Base-by-base conservation (phyloP, 2,329 filamentous ascomycete genomes). In the Tetracladium maxilliforme region DNA sequence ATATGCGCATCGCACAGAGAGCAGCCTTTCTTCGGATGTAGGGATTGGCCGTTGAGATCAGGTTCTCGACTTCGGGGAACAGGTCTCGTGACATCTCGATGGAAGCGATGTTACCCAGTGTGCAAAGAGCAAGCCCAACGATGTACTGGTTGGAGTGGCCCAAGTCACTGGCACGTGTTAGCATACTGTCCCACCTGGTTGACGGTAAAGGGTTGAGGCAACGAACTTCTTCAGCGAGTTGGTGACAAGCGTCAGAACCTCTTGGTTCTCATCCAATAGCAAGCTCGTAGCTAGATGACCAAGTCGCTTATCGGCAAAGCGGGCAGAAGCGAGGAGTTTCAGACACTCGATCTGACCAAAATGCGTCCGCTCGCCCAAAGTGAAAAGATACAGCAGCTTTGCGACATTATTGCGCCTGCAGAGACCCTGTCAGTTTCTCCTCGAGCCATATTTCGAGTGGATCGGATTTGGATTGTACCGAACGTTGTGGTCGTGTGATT, bases 291-390 rank as follows among this genome's bases (percentile, higher is more conserved):
- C 90, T 37, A 98, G 60, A 47, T 98, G 93, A 20, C 90, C 90
- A 40, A 98, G 58, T 23, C 90, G 76, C 60, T 98, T 98, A 63
- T 98, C 90, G 38, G 90, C 90, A 47, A 98, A 98, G 30, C 87
- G 82, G 36, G 92, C 86, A 20, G 90, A 98, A 30, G 90, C 90
- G 30, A 98, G 70, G 25, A 98, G 70, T 57, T 98, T 98, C 44
- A 98, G 67, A 53, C 90, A 98, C 70, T 98, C 90, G 48, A 98
- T 98, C 63, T 98, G 90, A 25, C 90, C 90, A 49, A 98, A 98
- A 55, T 98, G 90, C 29, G 90, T 98, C 44, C 90, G 72, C 57
- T 98, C 90, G 36, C 90, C 90, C 21, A 98, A 68, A 2, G 90
- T 98, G 54, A 98, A 98, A 32, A 98, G 81, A 50, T 98, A 98